A percentile compares a stretch with the other conserved stretches of the same genome.
Conservation (phyloP, 2,329 filamentous ascomycete species). For the Cercospora sp. region DNA sequence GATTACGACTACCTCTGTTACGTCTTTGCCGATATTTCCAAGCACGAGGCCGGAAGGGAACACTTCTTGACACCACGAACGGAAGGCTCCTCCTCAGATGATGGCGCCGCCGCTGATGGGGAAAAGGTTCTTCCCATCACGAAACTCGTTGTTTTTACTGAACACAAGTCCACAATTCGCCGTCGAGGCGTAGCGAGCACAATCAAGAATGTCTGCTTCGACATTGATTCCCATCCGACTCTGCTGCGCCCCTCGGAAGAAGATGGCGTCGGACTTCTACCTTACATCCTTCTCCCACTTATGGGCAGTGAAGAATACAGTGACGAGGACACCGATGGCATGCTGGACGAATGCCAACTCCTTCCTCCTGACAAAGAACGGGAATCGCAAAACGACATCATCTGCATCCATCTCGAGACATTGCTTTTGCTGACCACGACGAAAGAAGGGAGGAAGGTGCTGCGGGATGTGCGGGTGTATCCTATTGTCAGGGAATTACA, state of each 20-base stretch:
- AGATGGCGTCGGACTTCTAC: slow-evolving; percentile 75
- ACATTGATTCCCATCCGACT: slow-evolving; percentile 65
- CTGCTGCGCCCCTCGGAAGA: slow-evolving; percentile 63
- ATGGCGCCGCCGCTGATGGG: slow-evolving; percentile 55
- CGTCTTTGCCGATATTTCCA: slow-evolving; percentile 88
- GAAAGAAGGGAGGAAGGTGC: slow-evolving; percentile 68
- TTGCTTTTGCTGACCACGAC: slow-evolving; percentile 80
- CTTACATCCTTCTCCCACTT: slow-evolving; percentile 85
- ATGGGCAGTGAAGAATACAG: slow-evolving; percentile 85
- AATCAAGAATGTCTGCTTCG: slow-evolving; percentile 92
- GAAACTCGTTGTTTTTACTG: slow-evolving; percentile 92
- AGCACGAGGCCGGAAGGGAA: slow-evolving; percentile 66
- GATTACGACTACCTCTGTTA: slow-evolving; percentile 93
- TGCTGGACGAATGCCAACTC: slow-evolving; percentile 88
- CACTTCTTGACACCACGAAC: slow-evolving; percentile 47
- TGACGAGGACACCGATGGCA: slow-evolving; percentile 79
- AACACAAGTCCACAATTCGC: slow-evolving; percentile 79
- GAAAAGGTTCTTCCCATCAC: slow-evolving; percentile 76
- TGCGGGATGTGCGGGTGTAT: slow-evolving; percentile 81
- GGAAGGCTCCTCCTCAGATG: slow-evolving; percentile 47
- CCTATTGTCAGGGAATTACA: slow-evolving; percentile 87
- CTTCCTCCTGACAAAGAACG: slow-evolving; percentile 86
- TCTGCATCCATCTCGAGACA: slow-evolving; percentile 87
- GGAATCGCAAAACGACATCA: slow-evolving; percentile 72
- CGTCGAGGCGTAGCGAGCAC: slow-evolving; percentile 93